phyloP scores from a whole-genome alignment of 83 land plant species.

The Larix sibirica region DNA sequence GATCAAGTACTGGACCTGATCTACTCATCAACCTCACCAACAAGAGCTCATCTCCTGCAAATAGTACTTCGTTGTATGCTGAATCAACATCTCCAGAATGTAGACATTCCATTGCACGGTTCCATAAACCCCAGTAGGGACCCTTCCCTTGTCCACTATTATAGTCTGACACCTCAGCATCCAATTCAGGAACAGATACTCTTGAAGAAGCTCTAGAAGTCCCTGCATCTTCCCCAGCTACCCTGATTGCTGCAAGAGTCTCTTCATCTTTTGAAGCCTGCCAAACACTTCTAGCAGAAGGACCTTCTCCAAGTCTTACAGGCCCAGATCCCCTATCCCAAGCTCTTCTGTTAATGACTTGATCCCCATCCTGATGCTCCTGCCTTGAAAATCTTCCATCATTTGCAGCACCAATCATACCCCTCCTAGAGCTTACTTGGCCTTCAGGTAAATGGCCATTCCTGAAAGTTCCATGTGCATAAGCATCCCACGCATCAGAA shows the following conservation, averaged over 20 bases:
- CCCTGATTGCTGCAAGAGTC: slow-evolving; percentile 94
- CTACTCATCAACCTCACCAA: slow-evolving; percentile 90
- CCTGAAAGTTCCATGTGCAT: slow-evolving; percentile 42
- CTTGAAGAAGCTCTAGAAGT: slow-evolving; percentile 34
- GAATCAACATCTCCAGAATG: slow-evolving; percentile 87
- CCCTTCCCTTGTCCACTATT: slow-evolving; percentile 58
- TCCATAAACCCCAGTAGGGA: slow-evolving; percentile 83
- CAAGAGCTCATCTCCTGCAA: slow-evolving; percentile 80
- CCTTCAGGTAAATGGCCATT: slow-evolving; percentile 34
- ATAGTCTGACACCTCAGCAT: slow-evolving; percentile 51
- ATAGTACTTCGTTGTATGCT: slow-evolving; percentile 83
- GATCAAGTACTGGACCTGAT: slow-evolving; percentile 90
- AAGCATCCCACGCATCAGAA: slow-evolving; percentile 64
- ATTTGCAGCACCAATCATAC: slow-evolving; percentile 20
- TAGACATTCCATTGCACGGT: slow-evolving; percentile 79
- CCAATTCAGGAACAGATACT: slow-evolving; percentile 53
- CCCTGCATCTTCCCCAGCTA: slow-evolving; percentile 82
- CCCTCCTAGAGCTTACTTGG: slow-evolving; percentile 41
- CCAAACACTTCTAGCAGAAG: slow-evolving; percentile 99
- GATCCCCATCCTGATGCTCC: slow-evolving; percentile 54
- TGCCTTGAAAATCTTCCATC: slow-evolving; percentile 47
- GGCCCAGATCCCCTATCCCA: slow-evolving; percentile 89
- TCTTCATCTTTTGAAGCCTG: slow-evolving; percentile 99
- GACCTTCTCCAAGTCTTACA: slow-evolving; percentile 91
- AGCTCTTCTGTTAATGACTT: slow-evolving; percentile 55